Conservation (phyloP, 495 filamentous ascomycete species). For the Hyphodiscus hymeniophilus region DNA sequence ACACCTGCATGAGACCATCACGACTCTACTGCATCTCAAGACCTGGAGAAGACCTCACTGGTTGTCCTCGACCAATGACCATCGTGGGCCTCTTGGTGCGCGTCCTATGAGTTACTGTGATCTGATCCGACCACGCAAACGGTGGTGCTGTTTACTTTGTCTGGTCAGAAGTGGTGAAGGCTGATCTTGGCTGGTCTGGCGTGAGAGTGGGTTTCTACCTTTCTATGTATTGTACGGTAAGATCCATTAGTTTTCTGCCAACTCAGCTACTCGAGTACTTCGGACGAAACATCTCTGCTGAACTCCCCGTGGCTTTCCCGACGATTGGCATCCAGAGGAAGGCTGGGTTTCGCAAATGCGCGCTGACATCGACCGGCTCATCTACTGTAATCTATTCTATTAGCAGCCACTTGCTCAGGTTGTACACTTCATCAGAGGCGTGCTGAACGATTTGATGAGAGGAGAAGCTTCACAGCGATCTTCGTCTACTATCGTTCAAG, state of each 20-base stretch:
- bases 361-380: constrained; percentile 8
- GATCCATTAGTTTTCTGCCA: constrained; percentile 9
- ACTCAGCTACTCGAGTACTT: constrained; percentile 10
- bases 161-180: no score
- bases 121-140: neutral
- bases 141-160: constrained; percentile 10
- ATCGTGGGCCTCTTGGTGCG: no score
- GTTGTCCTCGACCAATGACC: no score
- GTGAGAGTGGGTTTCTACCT: constrained; percentile 4
- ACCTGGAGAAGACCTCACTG: no score
- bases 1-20: no score
- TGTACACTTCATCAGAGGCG: neutral
- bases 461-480: constrained; percentile 7
- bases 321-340: neutral
- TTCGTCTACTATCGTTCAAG: no score
- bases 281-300: neutral
- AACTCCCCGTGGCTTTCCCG: no score
- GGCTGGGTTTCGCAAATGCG: neutral
- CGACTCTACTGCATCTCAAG: no score
- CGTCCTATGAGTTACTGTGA: no score
- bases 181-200: no score
- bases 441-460: constrained; percentile 2
- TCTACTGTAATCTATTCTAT: no score
- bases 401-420: neutral
- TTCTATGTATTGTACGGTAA: no score